Evolutionary conservation across 352 stramenopile genomes (phyloP), one percentile per base, ranked within the genome.

Genomic region (Thraustotheca clavata): DNA sequence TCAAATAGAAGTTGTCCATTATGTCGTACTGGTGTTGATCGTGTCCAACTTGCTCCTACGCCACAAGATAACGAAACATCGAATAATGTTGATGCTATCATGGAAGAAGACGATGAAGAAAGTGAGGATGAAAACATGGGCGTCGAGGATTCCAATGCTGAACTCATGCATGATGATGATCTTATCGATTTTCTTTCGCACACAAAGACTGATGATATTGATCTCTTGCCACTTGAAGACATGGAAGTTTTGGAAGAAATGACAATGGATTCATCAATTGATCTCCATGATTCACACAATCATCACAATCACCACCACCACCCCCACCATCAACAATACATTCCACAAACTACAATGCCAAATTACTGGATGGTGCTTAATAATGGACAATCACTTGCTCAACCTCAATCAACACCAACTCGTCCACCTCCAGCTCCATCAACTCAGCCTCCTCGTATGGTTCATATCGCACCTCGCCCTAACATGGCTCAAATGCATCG

Each of bases 301-400:
- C 16, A 43, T 22, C 43, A 14, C 12, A 24, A 26, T 18, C 43
- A 14, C 43, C 33, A 18, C 4, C 31, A 43, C 29, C 1, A 22
- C 50, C 24, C 26, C 32, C 26, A 9, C 50, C 50, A 57, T 36
- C 29, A 11, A n/a, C 78, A 86, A 65, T 91, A 86, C 61, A 73
- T 76, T 1, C 73, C 83, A 20, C 73, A 80, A 33, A 89, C 83
- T 22, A 82, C 83, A 7, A 79, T 89, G 71, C 83, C 83, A 4
- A 88, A 91, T 70, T 92, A 92, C 62, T 92, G 83, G 83, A 89
- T 91, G 69, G 81, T 92, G 38, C 52, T 92, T 57, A 89, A 89
- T 67, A 77, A 92, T 47, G 79, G 75, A 0, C 70, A 87, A 18
- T 67, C 60, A 5, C 67, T 75, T 29, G 61, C 73, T 33, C 54